A percentile compares a stretch with the other conserved stretches of the same genome.
Evolutionary conservation across 345 rosid species (phyloP).

Genomic region (Citrus cavaleriei): DNA sequence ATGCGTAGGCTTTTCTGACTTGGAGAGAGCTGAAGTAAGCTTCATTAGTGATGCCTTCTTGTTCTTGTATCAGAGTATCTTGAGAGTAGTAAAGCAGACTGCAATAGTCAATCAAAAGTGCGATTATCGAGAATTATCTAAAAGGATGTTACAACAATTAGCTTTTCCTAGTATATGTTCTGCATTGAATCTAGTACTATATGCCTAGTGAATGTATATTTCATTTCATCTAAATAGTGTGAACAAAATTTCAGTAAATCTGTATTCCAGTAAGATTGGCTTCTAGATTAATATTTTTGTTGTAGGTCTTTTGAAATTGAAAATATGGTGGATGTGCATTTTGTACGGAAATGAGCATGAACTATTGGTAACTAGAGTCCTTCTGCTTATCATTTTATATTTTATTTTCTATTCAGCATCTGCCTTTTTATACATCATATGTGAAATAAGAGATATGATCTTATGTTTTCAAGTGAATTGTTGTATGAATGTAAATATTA

Average conservation of each 20-base stretch:
- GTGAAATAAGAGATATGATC: background rate
- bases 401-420: background rate
- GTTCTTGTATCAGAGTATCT: background rate
- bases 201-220: background rate
- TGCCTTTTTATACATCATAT: background rate
- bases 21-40: background rate
- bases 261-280: background rate
- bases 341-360: background rate
- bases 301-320: background rate
- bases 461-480: background rate
- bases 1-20: background rate
- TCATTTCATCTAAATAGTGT: background rate
- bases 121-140: background rate
- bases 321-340: background rate
- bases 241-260: background rate
- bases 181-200: background rate
- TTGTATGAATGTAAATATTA: background rate
- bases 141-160: background rate
- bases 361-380: background rate
- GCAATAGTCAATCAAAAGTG: background rate
- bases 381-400: background rate
- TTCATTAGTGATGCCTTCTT: background rate
- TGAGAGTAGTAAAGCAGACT: background rate
- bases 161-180: background rate
- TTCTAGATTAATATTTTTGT: background rate